Percentiles rank a stretch among this genome's conserved stretches.
These are phyloP conservation scores for Pisolithus sp. DNA, from an alignment of 768 basidiomycete genomes.

Conservation along the genomic window DNA sequence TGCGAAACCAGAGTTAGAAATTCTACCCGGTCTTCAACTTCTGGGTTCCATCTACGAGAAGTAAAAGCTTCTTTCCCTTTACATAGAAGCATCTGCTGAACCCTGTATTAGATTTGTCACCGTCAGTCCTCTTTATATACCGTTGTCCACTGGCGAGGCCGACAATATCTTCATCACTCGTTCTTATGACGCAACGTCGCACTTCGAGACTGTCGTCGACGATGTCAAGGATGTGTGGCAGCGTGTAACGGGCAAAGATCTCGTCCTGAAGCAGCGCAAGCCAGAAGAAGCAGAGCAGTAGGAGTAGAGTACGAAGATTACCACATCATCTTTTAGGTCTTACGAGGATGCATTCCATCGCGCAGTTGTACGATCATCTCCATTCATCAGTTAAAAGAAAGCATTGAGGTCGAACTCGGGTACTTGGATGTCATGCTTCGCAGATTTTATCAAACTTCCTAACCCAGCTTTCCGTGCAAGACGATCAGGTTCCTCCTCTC, in stretches of 20 bases:
- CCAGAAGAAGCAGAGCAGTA: constrained; percentile 47
- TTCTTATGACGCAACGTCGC: constrained; percentile 97
- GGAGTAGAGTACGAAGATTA: constrained; percentile 14
- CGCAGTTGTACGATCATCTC: not conserved
- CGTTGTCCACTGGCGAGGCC: constrained; percentile 68
- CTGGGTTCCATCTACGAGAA: constrained; percentile 93
- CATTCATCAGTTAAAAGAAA: constrained; percentile 47
- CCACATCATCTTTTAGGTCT: not conserved
- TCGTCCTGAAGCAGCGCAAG: constrained; percentile 87
- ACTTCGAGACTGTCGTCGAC: constrained; percentile 98
- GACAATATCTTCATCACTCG: constrained; percentile 97
- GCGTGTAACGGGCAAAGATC: constrained; percentile 68
- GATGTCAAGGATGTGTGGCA: constrained; percentile 97
- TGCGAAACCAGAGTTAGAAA: constrained; percentile 83
- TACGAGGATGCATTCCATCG: not conserved
- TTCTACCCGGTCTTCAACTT: constrained; percentile 84
- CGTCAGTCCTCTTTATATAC: constrained; percentile 82
- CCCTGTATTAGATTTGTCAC: constrained; percentile 68
- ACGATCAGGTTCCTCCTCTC: constrained; percentile 49
- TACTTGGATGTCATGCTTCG: constrained; percentile 79
- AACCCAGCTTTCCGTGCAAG: constrained; percentile 65
- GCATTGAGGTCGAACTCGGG: constrained; percentile 85
- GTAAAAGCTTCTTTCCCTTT: constrained; percentile 38
- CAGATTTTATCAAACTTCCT: constrained; percentile 84
- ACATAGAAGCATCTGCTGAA: constrained; percentile 5